Percentiles rank a stretch among this genome's conserved stretches.
These are phyloP conservation scores for Quercus mongolica DNA, from an alignment of 306 rosid genomes.

Conservation along the genomic window DNA sequence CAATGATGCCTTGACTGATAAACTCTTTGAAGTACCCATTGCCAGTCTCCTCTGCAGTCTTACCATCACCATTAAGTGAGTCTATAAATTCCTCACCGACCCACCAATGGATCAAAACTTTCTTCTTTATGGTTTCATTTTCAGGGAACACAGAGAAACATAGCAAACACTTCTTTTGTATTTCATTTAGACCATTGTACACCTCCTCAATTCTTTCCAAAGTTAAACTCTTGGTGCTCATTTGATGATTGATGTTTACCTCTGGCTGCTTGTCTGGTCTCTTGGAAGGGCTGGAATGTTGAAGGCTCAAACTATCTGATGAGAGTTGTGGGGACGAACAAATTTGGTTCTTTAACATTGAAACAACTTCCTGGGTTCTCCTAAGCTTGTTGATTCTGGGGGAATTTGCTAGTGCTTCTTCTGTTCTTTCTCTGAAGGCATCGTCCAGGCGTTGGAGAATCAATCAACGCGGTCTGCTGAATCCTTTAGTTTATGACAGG, in stretches of 20 bases:
- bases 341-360: background rate
- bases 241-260: too few species aligned
- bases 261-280: too few species aligned
- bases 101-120: slow-evolving; percentile 26
- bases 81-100: slow-evolving; percentile 19
- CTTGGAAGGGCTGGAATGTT: too few species aligned
- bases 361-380: background rate
- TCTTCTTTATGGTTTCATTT: slow-evolving; percentile 13
- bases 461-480: background rate
- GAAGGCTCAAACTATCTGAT: too few species aligned
- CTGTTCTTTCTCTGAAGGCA: background rate
- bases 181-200: too few species aligned
- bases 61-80: too few species aligned
- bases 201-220: too few species aligned
- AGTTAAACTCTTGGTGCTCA: too few species aligned
- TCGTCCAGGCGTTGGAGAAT: background rate
- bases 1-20: background rate
- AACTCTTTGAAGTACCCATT: background rate
- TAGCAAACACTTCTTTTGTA: too few species aligned
- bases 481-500: background rate
- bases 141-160: too few species aligned
- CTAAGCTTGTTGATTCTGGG: background rate
- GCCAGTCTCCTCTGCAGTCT: background rate
- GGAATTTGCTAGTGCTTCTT: too few species aligned
- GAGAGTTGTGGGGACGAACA: background rate